phyloP scores from a whole-genome alignment of 257 asterid species.

The Salvia hispanica region DNA sequence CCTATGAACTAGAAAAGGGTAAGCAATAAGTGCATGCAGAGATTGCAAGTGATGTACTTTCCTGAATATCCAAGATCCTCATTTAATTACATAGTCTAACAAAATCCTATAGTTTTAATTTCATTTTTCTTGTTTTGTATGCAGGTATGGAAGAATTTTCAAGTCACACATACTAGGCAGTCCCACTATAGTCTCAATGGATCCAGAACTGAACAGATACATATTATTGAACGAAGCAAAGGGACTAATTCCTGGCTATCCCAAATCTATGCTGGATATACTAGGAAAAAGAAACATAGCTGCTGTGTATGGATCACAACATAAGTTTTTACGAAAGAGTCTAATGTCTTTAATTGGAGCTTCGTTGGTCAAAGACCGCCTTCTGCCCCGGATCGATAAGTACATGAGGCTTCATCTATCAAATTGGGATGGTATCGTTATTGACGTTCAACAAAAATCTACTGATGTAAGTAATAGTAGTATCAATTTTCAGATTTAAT shows the following conservation, averaged over 20 bases:
- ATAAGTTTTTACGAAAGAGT: constrained; percentile 61
- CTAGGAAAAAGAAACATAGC: constrained; percentile 70
- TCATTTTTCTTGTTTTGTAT: no score
- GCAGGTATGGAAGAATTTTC: constrained; percentile 75
- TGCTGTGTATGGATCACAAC: constrained; percentile 68
- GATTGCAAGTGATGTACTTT: constrained; percentile 22
- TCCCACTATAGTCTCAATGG: constrained; percentile 83
- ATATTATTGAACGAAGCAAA: constrained; percentile 69
- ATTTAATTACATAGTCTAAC: constrained; percentile 7
- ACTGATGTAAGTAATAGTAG: constrained; percentile 49
- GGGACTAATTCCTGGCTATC: constrained; percentile 88
- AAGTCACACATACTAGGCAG: constrained; percentile 83
- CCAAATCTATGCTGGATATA: constrained; percentile 83
- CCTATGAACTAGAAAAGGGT: constrained; percentile 10
- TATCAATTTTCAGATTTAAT: no score
- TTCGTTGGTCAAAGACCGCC: constrained; percentile 46
- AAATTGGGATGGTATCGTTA: constrained; percentile 51
- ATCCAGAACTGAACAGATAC: constrained; percentile 72
- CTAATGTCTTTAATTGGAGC: constrained; percentile 66
- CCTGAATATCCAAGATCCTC: constrained; percentile 9
- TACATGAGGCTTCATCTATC: constrained; percentile 55
- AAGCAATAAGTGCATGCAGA: constrained; percentile 27
- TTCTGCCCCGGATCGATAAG: constrained; percentile 51
- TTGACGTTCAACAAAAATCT: constrained; percentile 69
- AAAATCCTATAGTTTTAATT: no score